Conservation (phyloP, 2,329 filamentous ascomycete species). For the Fusarium lateritium region DNA sequence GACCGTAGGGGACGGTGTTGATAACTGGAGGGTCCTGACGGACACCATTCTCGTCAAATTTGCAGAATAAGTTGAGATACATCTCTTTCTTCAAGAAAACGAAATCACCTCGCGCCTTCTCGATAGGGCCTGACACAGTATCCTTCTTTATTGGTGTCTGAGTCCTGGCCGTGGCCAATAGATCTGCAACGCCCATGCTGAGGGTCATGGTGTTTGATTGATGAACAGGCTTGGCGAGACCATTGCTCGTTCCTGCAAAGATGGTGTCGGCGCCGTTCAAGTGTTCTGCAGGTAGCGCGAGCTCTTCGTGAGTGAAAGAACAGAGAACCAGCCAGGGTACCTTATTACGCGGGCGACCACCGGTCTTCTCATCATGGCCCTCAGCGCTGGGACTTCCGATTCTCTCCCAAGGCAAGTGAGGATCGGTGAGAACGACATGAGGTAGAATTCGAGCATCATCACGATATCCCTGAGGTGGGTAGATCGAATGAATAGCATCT, state of each 20-base stretch:
- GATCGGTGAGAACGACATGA: not conserved
- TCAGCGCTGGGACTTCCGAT: not conserved
- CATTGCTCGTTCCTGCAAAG: not conserved
- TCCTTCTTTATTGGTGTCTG: not conserved
- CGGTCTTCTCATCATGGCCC: not conserved
- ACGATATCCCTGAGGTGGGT: not conserved
- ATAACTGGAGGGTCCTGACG: not conserved
- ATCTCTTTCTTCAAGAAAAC: not conserved
- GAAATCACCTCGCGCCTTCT: not conserved
- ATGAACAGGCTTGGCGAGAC: not conserved
- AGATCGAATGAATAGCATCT: not conserved
- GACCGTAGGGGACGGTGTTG: not conserved
- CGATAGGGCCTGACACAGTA: not conserved
- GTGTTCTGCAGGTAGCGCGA: not conserved
- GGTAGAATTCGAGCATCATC: not conserved
- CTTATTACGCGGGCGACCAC: not conserved
- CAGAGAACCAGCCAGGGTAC: conserved; percentile 1
- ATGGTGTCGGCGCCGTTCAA: not conserved
- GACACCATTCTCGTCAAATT: not conserved
- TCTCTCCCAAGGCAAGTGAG: not conserved
- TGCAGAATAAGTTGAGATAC: not conserved
- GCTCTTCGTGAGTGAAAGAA: not conserved
- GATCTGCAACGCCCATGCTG: not conserved
- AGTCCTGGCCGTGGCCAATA: not conserved
- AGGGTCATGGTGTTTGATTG: not conserved